Conservation (phyloP, 1,139 yeast species). For the Spencermartinsiella ligniputridi region DNA sequence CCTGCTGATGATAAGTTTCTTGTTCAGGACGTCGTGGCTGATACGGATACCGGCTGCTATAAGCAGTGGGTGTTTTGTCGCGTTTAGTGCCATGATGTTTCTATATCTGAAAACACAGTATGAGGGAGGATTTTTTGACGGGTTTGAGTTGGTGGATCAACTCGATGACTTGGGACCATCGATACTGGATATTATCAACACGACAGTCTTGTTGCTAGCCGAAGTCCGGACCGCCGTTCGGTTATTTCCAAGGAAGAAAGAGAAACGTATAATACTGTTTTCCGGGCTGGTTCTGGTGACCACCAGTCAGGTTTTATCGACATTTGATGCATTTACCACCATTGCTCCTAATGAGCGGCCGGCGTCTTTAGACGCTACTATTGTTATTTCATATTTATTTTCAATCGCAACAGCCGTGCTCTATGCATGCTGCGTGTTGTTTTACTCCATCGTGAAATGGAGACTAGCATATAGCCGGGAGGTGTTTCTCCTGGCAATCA, state of each 20-base stretch:
- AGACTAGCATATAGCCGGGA: slow-evolving; percentile 47
- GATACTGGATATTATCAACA: slow-evolving; percentile 3
- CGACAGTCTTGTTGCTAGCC: background rate
- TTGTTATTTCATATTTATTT: slow-evolving; percentile 65
- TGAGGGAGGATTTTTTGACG: slow-evolving; percentile 19
- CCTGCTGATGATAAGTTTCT: background rate
- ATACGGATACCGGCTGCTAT: background rate
- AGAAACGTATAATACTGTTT: slow-evolving; percentile 55
- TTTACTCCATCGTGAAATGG: slow-evolving; percentile 51
- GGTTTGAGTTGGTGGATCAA: slow-evolving; percentile 12
- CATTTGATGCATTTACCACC: slow-evolving; percentile 50
- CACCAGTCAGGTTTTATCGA: slow-evolving; percentile 63
- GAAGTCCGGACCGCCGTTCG: slow-evolving; percentile 54
- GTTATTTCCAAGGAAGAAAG: slow-evolving; percentile 60
- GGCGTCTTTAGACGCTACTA: slow-evolving; percentile 35
- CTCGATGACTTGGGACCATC: slow-evolving; percentile 50
- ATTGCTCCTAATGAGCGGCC: slow-evolving; percentile 37
- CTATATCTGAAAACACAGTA: slow-evolving; percentile 19
- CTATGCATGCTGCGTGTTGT: slow-evolving; percentile 61
- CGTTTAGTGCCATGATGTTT: slow-evolving; percentile 1
- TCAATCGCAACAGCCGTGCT: slow-evolving; percentile 68
- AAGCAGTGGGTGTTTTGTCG: background rate
- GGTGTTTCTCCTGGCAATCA: slow-evolving; percentile 39
- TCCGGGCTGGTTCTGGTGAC: slow-evolving; percentile 54
- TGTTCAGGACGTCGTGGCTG: background rate